Evolutionary conservation across 2,329 filamentous ascomycete genomes (phyloP), one percentile per base, ranked within the genome.

Genomic region (Ceratocystis alfenasii): DNA sequence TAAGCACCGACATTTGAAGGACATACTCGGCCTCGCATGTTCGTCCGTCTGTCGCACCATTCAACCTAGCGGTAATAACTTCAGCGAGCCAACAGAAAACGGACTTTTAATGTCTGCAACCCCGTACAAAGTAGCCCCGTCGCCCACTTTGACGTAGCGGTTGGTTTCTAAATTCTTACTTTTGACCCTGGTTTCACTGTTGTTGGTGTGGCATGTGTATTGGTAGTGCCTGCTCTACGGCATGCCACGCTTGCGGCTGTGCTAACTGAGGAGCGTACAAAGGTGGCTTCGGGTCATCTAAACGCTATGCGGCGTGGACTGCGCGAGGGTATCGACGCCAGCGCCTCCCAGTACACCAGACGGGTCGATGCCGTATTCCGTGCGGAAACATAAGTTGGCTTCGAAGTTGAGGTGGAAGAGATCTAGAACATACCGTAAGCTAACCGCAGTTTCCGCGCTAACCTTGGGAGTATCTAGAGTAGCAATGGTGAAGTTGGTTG

Each of bases 221-320:
- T 30, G 6, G 28, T 7, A 25, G 55, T 10, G 53, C 25, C 5
- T 12, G 8, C 69, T 68, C 71, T 70, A 72, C 22, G 65, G 62
- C 20, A 71, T 65, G 36, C 69, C 69, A n/a, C 79, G 75, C 36
- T 73, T 72, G 4, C 62, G 22, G 22, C 22, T 22, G 2, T 22
- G 22, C 22, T 73, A 73, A 3, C 70, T 71, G 62, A 83, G 74
- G 45, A 76, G 74, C 33, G 68, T 70, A 53, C 72, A 73, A 48
- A 82, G 70, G 46, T 65, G 62, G 67, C 70, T 64, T 25, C 67
- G 63, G 8, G 69, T 68, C 28, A 71, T 69, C 33, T 73, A 70
- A 55, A 74, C 74, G 55, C 73, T 74, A 25, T 73, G 72, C 17
- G 78, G 69, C 15, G 61, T 64, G 2, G 68, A 20, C 33, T 70